A percentile compares a stretch with the other conserved stretches of the same genome.
Evolutionary conservation across 78 protist genomes (phyloP).

Genomic region (Isochrysis galbana): DNA sequence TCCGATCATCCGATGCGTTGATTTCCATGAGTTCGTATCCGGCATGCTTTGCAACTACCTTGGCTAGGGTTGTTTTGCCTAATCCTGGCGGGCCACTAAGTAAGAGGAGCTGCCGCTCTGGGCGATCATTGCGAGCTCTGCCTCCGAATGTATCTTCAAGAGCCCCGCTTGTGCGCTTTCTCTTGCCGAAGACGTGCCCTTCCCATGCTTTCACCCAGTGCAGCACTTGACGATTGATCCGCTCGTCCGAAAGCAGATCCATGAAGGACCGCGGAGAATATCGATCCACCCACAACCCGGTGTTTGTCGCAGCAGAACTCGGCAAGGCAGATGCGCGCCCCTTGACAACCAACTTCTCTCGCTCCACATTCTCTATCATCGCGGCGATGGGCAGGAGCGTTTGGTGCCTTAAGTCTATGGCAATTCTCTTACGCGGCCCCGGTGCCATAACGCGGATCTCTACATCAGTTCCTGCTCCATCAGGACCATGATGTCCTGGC

Average conservation of each 20-base stretch:
- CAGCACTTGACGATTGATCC: constrained; percentile 36
- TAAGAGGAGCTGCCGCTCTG: constrained; percentile 41
- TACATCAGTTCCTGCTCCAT: background rate
- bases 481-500: too few species aligned
- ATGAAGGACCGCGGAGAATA: constrained; percentile 45
- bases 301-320: background rate
- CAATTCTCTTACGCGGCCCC: too few species aligned
- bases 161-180: too few species aligned
- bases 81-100: constrained; percentile 88
- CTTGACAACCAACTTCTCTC: background rate
- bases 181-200: constrained; percentile 40
- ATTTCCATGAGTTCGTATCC: constrained; percentile 54
- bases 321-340: background rate
- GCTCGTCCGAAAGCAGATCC: constrained; percentile 61
- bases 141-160: background rate
- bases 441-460: too few species aligned
- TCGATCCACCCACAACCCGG: constrained; percentile 53
- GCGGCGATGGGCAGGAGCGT: background rate
- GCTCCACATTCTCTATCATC: background rate
- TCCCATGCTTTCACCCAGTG: constrained; percentile 68
- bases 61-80: constrained; percentile 92
- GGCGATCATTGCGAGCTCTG: background rate
- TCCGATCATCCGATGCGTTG: constrained; percentile 45
- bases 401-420: too few species aligned
- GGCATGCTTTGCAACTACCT: constrained; percentile 75